Base-by-base conservation (phyloP, 129 eudicot genomes). In the Flaveria bidentis region DNA sequence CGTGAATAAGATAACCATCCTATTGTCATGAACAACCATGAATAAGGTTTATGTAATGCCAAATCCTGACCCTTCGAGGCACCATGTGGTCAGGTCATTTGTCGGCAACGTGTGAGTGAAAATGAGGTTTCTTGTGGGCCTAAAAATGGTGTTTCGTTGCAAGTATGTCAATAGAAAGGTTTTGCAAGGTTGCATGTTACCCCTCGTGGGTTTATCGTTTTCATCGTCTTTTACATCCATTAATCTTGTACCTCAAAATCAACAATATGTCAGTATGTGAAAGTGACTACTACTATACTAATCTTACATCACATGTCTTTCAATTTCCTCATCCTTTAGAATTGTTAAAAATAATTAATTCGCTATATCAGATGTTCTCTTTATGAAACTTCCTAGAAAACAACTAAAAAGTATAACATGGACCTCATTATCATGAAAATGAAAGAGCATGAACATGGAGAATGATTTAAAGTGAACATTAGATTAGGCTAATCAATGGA, bases 121-220 rank as follows among this genome's bases (percentile, higher is more conserved):
- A 75, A 49, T 51, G 74, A 82, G 73, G 85, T 62, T 82, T 76
- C 64, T 18, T 44, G 82, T 82, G 87, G 87, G 79, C 79, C 75
- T 71, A 76, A 68, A 68, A 60, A 39, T 76, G 65, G 82, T 44
- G 67, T 61, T 61, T 80, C 74, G 47, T 82, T 71, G 77, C 74
- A 33, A 70, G 52, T 74, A 63, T 79, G 68, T 77, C 72, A 53
- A 66, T 65, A 63, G 63, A 69, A 81, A 73, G 81, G 53, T 62
- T 68, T 78, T 67, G 44, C 82, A 76, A 74, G 78, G 63, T 65
- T 84, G 89, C 96, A 90, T 90, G 94, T 91, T 88, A 86, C 89
- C 82, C 86, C 91, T 90, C 89, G 88, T 90, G 96, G 87, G 85
- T 68, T 65, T 85, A 82, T 82, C 75, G 85, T 76, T 79, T 76